Percentiles rank a stretch among this genome's conserved stretches.
These are phyloP conservation scores for Alternaria viburni DNA, from an alignment of 2,329 filamentous ascomycete species.

Conservation along the genomic window DNA sequence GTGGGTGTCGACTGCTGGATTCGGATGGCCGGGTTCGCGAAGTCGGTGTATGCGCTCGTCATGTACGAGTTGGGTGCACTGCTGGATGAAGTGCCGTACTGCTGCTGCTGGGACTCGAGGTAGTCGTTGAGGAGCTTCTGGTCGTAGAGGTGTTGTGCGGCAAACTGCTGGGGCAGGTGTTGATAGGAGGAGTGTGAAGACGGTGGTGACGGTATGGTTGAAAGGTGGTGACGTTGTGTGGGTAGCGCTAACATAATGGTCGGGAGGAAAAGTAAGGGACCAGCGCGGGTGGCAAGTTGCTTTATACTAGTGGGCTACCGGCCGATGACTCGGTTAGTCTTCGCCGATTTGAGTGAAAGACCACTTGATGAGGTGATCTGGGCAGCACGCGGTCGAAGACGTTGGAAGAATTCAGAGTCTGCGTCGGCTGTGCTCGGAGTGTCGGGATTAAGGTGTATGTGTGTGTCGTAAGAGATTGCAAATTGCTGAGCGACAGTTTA, in stretches of 20 bases:
- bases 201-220: constrained; percentile 40
- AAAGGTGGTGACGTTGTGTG: constrained; percentile 47
- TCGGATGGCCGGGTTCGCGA: constrained; percentile 47
- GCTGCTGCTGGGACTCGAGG: constrained; percentile 44
- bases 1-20: constrained; percentile 51
- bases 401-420: constrained; percentile 32
- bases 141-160: constrained; percentile 36
- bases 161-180: constrained; percentile 31
- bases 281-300: constrained; percentile 46
- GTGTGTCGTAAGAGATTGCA: constrained; percentile 36
- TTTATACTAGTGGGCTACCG: constrained; percentile 45
- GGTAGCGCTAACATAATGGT: constrained; percentile 48
- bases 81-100: constrained; percentile 25
- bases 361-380: constrained; percentile 44
- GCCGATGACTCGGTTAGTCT: constrained; percentile 38
- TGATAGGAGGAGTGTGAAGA: constrained; percentile 39
- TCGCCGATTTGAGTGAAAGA: constrained; percentile 30
- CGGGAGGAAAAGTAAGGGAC: constrained; percentile 38
- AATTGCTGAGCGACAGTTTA: constrained; percentile 44
- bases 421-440: constrained; percentile 34
- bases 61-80: constrained; percentile 38
- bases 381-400: constrained; percentile 33
- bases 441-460: constrained; percentile 30
- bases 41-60: constrained; percentile 41
- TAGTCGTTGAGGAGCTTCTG: constrained; percentile 48